These are phyloP conservation scores for Cryphonectria nitschkei DNA, from an alignment of 2,329 filamentous ascomycete species.

Conservation along the genomic window DNA sequence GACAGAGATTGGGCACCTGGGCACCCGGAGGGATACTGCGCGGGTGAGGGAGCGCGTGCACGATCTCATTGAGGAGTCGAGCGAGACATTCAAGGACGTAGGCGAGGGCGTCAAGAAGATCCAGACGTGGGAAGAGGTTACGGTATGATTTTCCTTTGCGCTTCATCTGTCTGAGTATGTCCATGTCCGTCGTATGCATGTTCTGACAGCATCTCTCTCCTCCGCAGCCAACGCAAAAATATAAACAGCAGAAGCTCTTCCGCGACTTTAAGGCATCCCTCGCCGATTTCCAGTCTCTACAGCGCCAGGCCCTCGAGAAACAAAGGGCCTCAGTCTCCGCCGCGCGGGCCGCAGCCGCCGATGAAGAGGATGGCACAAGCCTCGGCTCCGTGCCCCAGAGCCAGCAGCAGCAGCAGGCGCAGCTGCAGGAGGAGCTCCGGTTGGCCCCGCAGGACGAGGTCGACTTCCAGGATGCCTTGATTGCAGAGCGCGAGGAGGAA, in stretches of 20 bases:
- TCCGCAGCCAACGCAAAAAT: slow-evolving; percentile 85
- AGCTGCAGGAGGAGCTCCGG: slow-evolving; percentile 76
- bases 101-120: slow-evolving; percentile 94
- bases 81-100: slow-evolving; percentile 84
- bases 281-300: slow-evolving; percentile 89
- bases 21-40: slow-evolving; percentile 89
- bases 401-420: slow-evolving; percentile 60
- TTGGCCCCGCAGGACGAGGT: slow-evolving; percentile 92
- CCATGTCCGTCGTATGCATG: neutral
- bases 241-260: slow-evolving; percentile 92
- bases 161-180: neutral
- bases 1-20: slow-evolving; percentile 82
- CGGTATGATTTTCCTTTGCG: slow-evolving; percentile 54
- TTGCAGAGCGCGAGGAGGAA: slow-evolving; percentile 94
- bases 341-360: slow-evolving; percentile 73
- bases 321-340: slow-evolving; percentile 85
- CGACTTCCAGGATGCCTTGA: slow-evolving; percentile 94
- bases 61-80: slow-evolving; percentile 83
- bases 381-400: slow-evolving; percentile 38
- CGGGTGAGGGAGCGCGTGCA: slow-evolving; percentile 89
- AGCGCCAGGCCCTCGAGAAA: slow-evolving; percentile 88
- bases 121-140: slow-evolving; percentile 82
- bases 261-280: slow-evolving; percentile 90
- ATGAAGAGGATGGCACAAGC: slow-evolving; percentile 54
- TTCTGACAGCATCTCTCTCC: neutral